Base-by-base conservation (phyloP, 257 asterid species). In the Solanum rostratum region DNA sequence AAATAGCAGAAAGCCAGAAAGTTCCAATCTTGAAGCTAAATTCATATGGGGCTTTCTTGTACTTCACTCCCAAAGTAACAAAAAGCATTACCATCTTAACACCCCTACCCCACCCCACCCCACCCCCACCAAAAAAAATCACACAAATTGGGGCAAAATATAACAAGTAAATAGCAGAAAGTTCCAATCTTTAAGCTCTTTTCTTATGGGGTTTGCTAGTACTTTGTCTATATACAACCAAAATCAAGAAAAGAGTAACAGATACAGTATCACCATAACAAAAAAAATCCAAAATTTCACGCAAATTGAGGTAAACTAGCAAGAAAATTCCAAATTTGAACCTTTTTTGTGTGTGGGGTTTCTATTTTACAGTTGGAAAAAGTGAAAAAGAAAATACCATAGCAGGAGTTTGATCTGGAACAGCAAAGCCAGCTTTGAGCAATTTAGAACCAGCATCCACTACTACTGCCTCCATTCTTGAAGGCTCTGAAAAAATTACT, bases 351-450 rank as follows among this genome's bases (percentile, higher is more conserved):
- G 1, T 43, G 19, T 10, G 55, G 83, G 54, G 54, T 30, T 83
- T 39, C 29, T 27, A 3, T 43, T 16, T 3, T n/a, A 5, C 16
- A 10, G 70, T 60, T 53, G 1, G 15, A 5, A 84, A 13, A n/a
- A 49, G 41, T 30, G 10, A 16, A 39, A 20, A 33, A 30, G n/a
- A 18, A 68, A 41, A 62, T 88, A 95, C 97, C 95, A 93, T 88
- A n/a, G 99, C 88, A 83, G 99, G 99, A 79, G 98, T 94, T 85
- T 95, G 98, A 87, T 96, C 99, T 15, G 99, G 99, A 76, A 91
- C 91, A 63, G 98, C 94, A 37, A 93, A 96, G 46, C 99, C 99
- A 81, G 98, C 95, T 89, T 96, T 96, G 83, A 96, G 95, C 78
- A 95, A 87, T 86, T 93, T 92, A 60, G 94, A 85, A 60, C 99